A percentile compares a stretch with the other conserved stretches of the same genome.
phyloP scores from a whole-genome alignment of 2,329 filamentous ascomycete species.

The Triangularia verruculosa region DNA sequence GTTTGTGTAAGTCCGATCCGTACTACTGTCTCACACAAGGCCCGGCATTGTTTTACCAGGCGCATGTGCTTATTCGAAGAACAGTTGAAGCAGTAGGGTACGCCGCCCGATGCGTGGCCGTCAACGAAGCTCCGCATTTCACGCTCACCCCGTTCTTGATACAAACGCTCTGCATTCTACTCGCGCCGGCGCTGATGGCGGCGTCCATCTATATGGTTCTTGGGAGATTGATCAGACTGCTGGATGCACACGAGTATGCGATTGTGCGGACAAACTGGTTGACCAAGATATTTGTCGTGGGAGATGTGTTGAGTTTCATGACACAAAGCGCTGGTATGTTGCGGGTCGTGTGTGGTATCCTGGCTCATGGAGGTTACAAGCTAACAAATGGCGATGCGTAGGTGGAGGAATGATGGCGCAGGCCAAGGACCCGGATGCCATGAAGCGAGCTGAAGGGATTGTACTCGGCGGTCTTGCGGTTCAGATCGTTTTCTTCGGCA shows the following conservation, averaged over 20 bases:
- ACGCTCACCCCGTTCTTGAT: conserved; percentile 38
- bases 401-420: conserved; percentile 42
- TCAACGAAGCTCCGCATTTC: conserved; percentile 40
- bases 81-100: conserved; percentile 53
- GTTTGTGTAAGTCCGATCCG: conserved; percentile 40
- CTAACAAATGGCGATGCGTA: conserved; percentile 8
- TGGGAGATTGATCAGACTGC: conserved; percentile 37
- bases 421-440: conserved; percentile 29
- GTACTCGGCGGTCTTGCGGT: conserved; percentile 48
- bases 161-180: conserved; percentile 40
- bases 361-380: too few species aligned
- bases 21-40: neutral
- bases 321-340: conserved; percentile 42
- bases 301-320: conserved; percentile 47
- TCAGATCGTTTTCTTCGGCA: conserved; percentile 48
- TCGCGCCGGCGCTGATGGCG: conserved; percentile 42
- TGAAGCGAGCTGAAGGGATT: conserved; percentile 40
- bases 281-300: conserved; percentile 50
- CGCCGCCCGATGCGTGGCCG: conserved; percentile 45
- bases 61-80: neutral
- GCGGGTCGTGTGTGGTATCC: neutral
- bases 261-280: conserved; percentile 43
- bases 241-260: conserved; percentile 41
- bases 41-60: too few species aligned
- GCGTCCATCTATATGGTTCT: conserved; percentile 48